Evolutionary conservation across 306 rosid genomes (phyloP).

Genomic region (Astragalus membranaceus): DNA sequence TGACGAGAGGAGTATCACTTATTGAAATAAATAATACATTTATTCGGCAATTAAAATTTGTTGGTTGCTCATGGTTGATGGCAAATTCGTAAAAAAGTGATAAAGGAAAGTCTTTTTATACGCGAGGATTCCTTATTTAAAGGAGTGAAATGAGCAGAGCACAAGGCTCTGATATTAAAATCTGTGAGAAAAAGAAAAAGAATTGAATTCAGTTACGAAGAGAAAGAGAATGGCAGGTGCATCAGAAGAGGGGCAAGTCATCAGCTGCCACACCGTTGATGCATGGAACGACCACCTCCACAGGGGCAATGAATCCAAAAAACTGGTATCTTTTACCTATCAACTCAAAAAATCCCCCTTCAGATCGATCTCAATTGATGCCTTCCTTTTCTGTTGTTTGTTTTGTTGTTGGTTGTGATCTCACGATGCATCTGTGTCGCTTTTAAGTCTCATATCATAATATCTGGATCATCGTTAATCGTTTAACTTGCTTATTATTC

Average conservation of each 20-base stretch:
- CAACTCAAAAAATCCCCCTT: background rate
- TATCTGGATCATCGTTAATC: background rate
- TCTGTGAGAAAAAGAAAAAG: background rate
- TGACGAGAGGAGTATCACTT: no score
- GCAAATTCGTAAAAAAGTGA: conserved; percentile 24
- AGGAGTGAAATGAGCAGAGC: background rate
- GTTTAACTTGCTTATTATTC: background rate
- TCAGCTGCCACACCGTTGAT: conserved; percentile 57
- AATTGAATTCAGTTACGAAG: background rate
- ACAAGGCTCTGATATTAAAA: background rate
- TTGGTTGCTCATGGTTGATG: conserved; percentile 6
- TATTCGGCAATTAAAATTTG: background rate
- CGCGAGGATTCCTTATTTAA: background rate
- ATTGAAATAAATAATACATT: background rate
- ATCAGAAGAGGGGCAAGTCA: conserved; percentile 65
- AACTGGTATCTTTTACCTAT: conserved; percentile 13
- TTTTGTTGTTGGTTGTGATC: background rate
- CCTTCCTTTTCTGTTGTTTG: background rate
- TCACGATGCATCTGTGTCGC: background rate
- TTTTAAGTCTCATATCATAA: background rate
- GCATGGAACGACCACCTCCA: conserved; percentile 57
- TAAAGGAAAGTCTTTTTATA: background rate
- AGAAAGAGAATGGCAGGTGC: conserved; percentile 34
- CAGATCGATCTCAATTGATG: conserved; percentile 23
- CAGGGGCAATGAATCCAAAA: conserved; percentile 56